phyloP scores from a whole-genome alignment of 139 green algal species.

The Micractinium sp. region DNA sequence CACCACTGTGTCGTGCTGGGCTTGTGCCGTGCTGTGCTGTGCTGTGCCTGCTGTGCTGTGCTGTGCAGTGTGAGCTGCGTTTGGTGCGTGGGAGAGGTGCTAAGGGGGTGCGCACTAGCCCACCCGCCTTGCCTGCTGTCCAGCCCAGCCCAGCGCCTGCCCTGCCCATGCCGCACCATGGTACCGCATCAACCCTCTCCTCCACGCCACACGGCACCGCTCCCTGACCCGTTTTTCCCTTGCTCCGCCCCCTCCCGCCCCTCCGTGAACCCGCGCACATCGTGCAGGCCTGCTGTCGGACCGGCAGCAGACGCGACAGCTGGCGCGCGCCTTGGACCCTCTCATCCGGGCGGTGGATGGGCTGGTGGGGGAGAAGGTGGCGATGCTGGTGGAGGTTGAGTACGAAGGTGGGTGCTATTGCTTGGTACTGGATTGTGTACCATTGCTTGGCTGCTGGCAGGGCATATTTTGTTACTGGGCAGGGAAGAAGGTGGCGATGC shows the following conservation, averaged over 20 bases:
- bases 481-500: slow-evolving; percentile 90
- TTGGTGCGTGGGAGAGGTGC: too few relatives aligned
- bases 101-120: too few relatives aligned
- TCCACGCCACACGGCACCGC: not conserved
- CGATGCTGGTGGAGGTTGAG: slow-evolving; percentile 92
- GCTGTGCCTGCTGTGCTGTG: not conserved
- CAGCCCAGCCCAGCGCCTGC: not conserved
- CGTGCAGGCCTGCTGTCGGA: slow-evolving; percentile 60
- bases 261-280: too few relatives aligned
- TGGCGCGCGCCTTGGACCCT: slow-evolving; percentile 72
- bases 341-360: slow-evolving; percentile 80
- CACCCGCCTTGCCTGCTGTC: not conserved
- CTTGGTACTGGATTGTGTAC: not conserved
- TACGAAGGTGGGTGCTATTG: slow-evolving; percentile 56
- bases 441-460: too few relatives aligned
- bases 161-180: not conserved
- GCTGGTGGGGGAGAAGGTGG: slow-evolving; percentile 86
- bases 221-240: not conserved
- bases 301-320: slow-evolving; percentile 45
- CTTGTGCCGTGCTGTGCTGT: not conserved
- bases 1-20: not conserved
- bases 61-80: too few relatives aligned
- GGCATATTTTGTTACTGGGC: too few relatives aligned
- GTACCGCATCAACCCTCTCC: not conserved
- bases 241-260: not conserved